phyloP scores from a whole-genome alignment of 2,329 filamentous ascomycete genomes.

The Chrysoporthe puriensis region DNA sequence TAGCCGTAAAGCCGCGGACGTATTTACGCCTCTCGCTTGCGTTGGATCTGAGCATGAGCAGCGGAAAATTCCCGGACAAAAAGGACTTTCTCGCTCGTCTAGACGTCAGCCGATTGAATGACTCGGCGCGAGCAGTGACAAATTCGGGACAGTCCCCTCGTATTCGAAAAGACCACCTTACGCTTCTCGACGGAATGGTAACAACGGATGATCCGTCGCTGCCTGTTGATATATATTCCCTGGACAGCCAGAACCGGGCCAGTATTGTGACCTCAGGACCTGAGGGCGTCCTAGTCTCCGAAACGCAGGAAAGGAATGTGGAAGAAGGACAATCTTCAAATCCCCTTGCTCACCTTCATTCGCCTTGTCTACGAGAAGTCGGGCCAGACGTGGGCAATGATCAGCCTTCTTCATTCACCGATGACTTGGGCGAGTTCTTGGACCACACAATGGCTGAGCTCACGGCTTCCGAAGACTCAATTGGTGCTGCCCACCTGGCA shows the following conservation, averaged over 20 bases:
- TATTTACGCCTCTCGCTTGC: conserved; percentile 49
- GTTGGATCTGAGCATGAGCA: conserved; percentile 49
- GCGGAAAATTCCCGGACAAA: conserved; percentile 45
- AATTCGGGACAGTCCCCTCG: neutral
- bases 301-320: neutral
- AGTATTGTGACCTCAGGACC: too few species aligned
- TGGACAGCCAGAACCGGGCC: neutral
- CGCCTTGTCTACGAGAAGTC: neutral
- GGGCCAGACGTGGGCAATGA: neutral
- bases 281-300: neutral
- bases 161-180: neutral
- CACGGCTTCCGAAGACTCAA: neutral
- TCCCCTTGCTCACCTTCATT: neutral
- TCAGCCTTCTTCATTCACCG: neutral
- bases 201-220: neutral
- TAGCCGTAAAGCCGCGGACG: conserved; percentile 44
- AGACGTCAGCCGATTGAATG: neutral
- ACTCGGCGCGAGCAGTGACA: neutral
- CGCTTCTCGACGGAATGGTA: neutral
- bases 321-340: neutral
- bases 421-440: neutral
- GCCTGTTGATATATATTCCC: neutral
- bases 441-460: neutral
- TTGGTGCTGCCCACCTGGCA: neutral
- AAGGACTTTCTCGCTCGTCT: conserved; percentile 47